A percentile compares a stretch with the other conserved stretches of the same genome.
These are phyloP conservation scores for Pisolithus orientalis DNA, from an alignment of 768 basidiomycete species.

Conservation along the genomic window DNA sequence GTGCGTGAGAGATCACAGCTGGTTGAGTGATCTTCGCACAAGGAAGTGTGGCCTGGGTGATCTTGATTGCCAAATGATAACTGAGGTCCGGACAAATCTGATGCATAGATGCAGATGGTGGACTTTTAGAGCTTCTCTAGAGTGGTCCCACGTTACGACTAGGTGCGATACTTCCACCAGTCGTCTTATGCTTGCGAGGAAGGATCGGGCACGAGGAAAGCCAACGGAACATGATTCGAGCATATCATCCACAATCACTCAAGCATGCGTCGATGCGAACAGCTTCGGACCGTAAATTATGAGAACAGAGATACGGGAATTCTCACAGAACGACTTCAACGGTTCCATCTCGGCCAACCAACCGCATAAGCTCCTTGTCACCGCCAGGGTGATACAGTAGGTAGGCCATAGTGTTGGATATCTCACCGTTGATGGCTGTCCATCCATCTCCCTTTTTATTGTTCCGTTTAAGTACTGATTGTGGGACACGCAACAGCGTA, in stretches of 20 bases:
- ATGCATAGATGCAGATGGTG: too few species aligned
- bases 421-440: slow-evolving; percentile 87
- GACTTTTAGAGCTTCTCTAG: too few species aligned
- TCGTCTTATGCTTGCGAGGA: slow-evolving; percentile 25
- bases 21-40: too few species aligned
- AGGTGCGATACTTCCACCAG: background rate
- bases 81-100: too few species aligned
- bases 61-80: too few species aligned
- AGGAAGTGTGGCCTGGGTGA: too few species aligned
- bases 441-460: slow-evolving; percentile 85
- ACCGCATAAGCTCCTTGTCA: slow-evolving; percentile 89
- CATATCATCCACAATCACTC: slow-evolving; percentile 98
- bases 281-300: background rate
- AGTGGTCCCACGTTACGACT: background rate
- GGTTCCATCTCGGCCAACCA: slow-evolving; percentile 92
- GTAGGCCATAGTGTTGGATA: slow-evolving; percentile 97
- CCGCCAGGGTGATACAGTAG: slow-evolving; percentile 93
- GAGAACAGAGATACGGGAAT: background rate
- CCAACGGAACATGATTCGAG: slow-evolving; percentile 89
- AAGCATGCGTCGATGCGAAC: slow-evolving; percentile 78
- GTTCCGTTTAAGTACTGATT: slow-evolving; percentile 73
- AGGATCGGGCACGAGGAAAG: slow-evolving; percentile 71
- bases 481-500: slow-evolving; percentile 65
- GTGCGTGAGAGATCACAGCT: too few species aligned
- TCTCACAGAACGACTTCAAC: slow-evolving; percentile 77